A percentile compares a stretch with the other conserved stretches of the same genome.
Conservation (phyloP, 306 rosid species). For the Casuarina cunninghamiana region DNA sequence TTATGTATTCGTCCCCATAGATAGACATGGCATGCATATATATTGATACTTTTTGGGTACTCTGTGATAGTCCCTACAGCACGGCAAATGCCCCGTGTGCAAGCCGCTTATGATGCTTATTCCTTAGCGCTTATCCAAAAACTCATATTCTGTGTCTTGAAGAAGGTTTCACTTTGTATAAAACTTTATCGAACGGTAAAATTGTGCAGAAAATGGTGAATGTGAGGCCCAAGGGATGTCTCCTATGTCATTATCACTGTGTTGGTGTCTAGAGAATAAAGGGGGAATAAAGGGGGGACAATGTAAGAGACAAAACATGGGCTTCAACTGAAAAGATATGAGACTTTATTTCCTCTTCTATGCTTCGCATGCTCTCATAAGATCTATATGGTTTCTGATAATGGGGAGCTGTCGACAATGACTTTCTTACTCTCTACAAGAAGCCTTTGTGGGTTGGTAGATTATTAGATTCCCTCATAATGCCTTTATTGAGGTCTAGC, state of each 20-base stretch:
- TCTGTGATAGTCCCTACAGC: too few species aligned
- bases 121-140: not conserved
- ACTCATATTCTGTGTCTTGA: not conserved
- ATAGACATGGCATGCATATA: too few species aligned
- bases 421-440: slow-evolving; percentile 14
- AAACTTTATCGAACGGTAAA: not conserved
- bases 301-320: slow-evolving; percentile 1
- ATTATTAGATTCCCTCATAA: slow-evolving; percentile 34
- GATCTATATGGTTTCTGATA: slow-evolving; percentile 7
- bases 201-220: not conserved
- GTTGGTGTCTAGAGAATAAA: slow-evolving; percentile 4
- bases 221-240: not conserved
- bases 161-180: not conserved
- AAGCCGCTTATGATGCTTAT: too few species aligned
- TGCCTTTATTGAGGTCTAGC: not conserved
- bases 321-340: slow-evolving; percentile 25
- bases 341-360: slow-evolving; percentile 12
- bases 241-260: slow-evolving; percentile 7
- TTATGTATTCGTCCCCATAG: too few species aligned
- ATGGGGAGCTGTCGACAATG: not conserved
- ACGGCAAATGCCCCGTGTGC: too few species aligned
- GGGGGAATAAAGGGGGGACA: slow-evolving; percentile 6
- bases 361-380: slow-evolving; percentile 34
- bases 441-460: slow-evolving; percentile 6
- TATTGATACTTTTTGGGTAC: too few species aligned